A percentile compares a stretch with the other conserved stretches of the same genome.
phyloP scores from a whole-genome alignment of 1,139 yeast species.

The Blastobotrys indianensis region DNA sequence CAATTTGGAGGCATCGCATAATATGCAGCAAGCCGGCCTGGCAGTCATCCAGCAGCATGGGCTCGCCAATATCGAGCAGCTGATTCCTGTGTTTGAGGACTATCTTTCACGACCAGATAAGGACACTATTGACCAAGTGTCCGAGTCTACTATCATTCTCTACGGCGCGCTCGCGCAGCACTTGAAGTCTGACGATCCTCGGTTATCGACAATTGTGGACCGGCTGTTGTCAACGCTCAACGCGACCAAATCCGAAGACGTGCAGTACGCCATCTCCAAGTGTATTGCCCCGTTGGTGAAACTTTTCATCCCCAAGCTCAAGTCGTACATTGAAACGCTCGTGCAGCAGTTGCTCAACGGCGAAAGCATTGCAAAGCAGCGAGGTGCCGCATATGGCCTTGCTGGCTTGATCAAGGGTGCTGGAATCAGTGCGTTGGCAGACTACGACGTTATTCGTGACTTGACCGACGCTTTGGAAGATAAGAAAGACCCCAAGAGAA shows the following conservation, averaged over 20 bases:
- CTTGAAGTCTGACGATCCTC: conserved; percentile 54
- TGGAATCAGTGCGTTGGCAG: conserved; percentile 72
- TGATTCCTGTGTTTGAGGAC: conserved; percentile 72
- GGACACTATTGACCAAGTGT: conserved; percentile 51
- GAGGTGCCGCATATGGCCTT: conserved; percentile 95
- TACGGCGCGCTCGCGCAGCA: conserved; percentile 89
- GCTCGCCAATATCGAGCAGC: conserved; percentile 52
- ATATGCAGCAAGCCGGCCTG: conserved; percentile 85
- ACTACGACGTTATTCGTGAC: conserved; percentile 68
- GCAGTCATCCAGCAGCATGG: conserved; percentile 64
- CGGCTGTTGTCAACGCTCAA: conserved; percentile 69
- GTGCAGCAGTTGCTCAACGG: conserved; percentile 55
- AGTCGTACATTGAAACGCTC: conserved; percentile 50
- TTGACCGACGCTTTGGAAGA: conserved; percentile 87
- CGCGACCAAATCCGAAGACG: conserved; percentile 75
- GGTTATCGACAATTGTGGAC: conserved; percentile 59
- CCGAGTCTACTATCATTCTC: conserved; percentile 75
- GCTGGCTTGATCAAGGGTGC: conserved; percentile 90
- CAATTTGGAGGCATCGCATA: conserved; percentile 70
- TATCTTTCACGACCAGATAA: conserved; percentile 37
- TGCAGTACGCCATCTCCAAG: conserved; percentile 78
- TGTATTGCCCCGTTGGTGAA: conserved; percentile 79
- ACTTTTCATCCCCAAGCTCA: conserved; percentile 44
- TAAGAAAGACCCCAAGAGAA: conserved; percentile 61
- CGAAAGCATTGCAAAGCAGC: conserved; percentile 50